phyloP scores from a whole-genome alignment of 768 basidiomycete genomes.

The Lyophyllum decastes region DNA sequence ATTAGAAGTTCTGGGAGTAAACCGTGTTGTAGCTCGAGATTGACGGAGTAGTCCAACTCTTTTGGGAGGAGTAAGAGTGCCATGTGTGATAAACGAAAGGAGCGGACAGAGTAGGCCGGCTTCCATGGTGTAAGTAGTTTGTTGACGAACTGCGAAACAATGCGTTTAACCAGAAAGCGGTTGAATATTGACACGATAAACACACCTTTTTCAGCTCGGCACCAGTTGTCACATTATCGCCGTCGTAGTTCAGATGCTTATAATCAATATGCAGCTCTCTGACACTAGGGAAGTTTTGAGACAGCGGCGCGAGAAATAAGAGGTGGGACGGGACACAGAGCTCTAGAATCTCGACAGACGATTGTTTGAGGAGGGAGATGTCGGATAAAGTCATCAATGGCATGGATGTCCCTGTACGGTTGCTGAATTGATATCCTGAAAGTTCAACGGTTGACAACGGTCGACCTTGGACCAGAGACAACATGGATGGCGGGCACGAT shows the following conservation, averaged over 20 bases:
- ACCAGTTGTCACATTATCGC: too few species aligned
- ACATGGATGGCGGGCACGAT: conserved; percentile 1
- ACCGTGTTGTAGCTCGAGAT: conserved; percentile 9
- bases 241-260: not conserved
- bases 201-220: not conserved
- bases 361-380: not conserved
- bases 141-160: not conserved
- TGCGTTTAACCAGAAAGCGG: not conserved
- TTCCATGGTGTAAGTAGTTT: conserved; percentile 5
- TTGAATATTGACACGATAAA: not conserved
- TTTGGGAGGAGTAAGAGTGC: not conserved
- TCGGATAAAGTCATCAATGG: not conserved
- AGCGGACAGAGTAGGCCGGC: conserved; percentile 7
- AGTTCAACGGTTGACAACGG: conserved; percentile 8
- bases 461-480: conserved; percentile 3
- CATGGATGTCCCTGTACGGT: not conserved
- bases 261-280: not conserved
- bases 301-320: not conserved
- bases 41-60: not conserved
- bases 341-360: not conserved
- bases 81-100: not conserved
- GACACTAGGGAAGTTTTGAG: conserved; percentile 4
- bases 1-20: not conserved
- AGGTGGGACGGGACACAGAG: conserved; percentile 7
- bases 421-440: not conserved